phyloP scores from a whole-genome alignment of 1,139 yeast genomes.

The Magnusiomyces paraingens region DNA sequence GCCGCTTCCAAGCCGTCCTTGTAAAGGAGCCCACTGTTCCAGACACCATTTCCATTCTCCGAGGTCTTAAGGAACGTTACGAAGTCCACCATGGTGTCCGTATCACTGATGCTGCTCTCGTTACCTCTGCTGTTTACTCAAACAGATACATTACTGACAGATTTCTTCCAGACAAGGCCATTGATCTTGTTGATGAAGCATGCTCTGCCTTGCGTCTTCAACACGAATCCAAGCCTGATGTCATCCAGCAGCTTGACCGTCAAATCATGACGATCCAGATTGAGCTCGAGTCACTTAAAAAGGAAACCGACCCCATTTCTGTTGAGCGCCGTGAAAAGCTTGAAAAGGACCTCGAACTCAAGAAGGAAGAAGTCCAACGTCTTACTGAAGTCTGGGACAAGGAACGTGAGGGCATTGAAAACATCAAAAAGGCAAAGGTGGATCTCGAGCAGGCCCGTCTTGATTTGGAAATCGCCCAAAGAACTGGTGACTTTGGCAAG shows the following conservation, averaged over 20 bases:
- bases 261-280: constrained; percentile 89
- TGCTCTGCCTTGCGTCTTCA: constrained; percentile 90
- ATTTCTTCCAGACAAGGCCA: constrained; percentile 90
- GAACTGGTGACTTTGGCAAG: constrained; percentile 76
- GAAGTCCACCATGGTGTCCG: constrained; percentile 99
- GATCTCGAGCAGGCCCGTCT: constrained; percentile 77
- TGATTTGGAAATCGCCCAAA: constrained; percentile 74
- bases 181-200: constrained; percentile 94
- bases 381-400: constrained; percentile 81
- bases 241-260: constrained; percentile 82
- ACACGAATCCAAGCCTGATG: constrained; percentile 96
- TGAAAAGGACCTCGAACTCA: constrained; percentile 56
- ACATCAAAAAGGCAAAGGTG: constrained; percentile 69
- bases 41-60: constrained; percentile 83
- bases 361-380: constrained; percentile 58
- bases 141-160: constrained; percentile 89
- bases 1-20: constrained; percentile 86
- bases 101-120: constrained; percentile 86
- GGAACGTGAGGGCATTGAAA: constrained; percentile 68
- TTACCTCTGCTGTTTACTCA: constrained; percentile 86
- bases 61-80: constrained; percentile 89
- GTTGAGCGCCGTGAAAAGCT: constrained; percentile 61
- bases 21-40: constrained; percentile 89
- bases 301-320: constrained; percentile 84
- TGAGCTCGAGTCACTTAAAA: constrained; percentile 85